Percentiles rank a stretch among this genome's conserved stretches.
Conservation (phyloP, 371 early-diverging fungal genomes). For the Ordospora pajunii region DNA sequence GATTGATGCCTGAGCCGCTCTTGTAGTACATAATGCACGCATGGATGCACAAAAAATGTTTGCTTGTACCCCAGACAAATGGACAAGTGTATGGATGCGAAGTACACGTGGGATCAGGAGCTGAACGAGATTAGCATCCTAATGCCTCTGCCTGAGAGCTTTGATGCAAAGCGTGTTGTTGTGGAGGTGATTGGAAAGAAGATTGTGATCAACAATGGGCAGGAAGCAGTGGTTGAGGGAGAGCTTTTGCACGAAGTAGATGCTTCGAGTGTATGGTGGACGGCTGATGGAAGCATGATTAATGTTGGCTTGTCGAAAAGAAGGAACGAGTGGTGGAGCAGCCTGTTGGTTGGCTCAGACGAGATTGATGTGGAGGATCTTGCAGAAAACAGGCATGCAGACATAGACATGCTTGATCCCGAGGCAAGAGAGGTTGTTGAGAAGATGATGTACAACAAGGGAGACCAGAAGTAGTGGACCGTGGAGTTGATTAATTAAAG, state of each 20-base stretch:
- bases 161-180: neutral
- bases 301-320: slow-evolving; percentile 12
- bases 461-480: neutral
- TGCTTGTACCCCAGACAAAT: too few relatives aligned
- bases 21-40: neutral
- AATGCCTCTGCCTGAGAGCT: neutral
- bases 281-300: slow-evolving; percentile 14
- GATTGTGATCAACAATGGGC: neutral
- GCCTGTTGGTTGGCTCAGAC: slow-evolving; percentile 24
- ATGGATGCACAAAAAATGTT: neutral
- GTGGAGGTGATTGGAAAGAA: slow-evolving; percentile 1
- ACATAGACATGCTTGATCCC: slow-evolving; percentile 18
- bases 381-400: slow-evolving; percentile 12
- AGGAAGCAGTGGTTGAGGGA: slow-evolving; percentile 1
- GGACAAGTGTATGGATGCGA: neutral
- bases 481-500: neutral
- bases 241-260: neutral
- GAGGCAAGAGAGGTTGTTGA: slow-evolving; percentile 10
- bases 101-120: slow-evolving; percentile 29
- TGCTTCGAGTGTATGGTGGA: neutral
- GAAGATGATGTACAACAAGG: slow-evolving; percentile 16
- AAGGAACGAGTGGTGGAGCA: slow-evolving; percentile 24
- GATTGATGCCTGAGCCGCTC: neutral
- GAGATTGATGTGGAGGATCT: neutral
- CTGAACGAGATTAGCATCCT: slow-evolving; percentile 10